Base-by-base conservation (phyloP, 306 rosid genomes). In the Dalbergia cochinchinensis region DNA sequence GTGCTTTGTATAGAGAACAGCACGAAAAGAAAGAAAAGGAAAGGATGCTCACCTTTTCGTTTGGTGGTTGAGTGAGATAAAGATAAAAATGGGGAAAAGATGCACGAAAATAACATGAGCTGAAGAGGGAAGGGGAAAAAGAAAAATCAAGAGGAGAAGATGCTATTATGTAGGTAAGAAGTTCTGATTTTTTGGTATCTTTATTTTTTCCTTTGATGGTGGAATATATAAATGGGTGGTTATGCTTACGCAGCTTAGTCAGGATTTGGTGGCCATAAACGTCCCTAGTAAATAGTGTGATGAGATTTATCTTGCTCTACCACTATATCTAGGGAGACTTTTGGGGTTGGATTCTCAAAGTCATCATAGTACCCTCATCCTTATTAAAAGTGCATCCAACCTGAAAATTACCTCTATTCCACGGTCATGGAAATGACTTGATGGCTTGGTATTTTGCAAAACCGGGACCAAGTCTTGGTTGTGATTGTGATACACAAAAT, bases 111-210 rank as follows among this genome's bases (percentile, higher is more conserved):
- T 71, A 66, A 77, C 74, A 80, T 86, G 94, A 68, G 78, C 33
- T 77, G 71, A 85, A 12, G 16, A 5, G 5, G 0, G 5, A 37
- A 0, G 0, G 41, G 5, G 1, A 14, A 1, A 50, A 50, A 4
- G 13, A 83, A 85, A 79, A 80, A 85, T 78, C 84, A 83, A 66
- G 81, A 20, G 81, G 78, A 77, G 81, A 63, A 63, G 81, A 71
- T 65, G 85, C 84, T 86, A 81, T 78, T 86, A 78, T 83, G 55
- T 73, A 51, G 90, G 90, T 75, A 18, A 86, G 85, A 82, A 66
- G 41, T 33, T 77, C 39, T 50, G 78, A 68, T 80, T 71, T 70
- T 73, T 58, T 70, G 48, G 59, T 50, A 20, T 77, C 37, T 51
- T 37, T n/a, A n/a, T n/a, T 19, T 47, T 50, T 39, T 37, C 62